Percentiles rank a stretch among this genome's conserved stretches.
Evolutionary conservation across 805 yeast species (phyloP).

Genomic region (Sugiyamaella chiloensis): DNA sequence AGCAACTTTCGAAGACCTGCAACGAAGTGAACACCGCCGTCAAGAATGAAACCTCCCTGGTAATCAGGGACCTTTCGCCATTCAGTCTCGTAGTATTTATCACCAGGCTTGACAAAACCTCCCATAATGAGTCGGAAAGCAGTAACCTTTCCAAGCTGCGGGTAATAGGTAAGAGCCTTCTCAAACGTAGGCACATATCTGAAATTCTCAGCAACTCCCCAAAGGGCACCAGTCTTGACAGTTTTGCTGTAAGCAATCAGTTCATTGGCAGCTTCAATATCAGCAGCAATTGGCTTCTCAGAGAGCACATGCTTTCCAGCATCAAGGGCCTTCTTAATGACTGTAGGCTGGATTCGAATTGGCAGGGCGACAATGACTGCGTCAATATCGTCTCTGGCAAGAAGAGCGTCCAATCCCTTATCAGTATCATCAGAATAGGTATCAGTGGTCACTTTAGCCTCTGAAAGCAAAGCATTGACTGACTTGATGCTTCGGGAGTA

Average conservation of each 20-base stretch:
- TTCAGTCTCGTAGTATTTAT: slow-evolving; percentile 22
- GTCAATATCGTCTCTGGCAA: slow-evolving; percentile 24
- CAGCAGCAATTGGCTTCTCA: slow-evolving; percentile 29
- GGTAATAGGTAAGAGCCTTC: slow-evolving; percentile 16
- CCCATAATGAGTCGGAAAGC: slow-evolving; percentile 16
- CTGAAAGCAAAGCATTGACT: slow-evolving; percentile 15
- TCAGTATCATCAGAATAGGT: slow-evolving; percentile 24
- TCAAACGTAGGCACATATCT: slow-evolving; percentile 19
- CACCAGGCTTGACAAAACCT: slow-evolving; percentile 17
- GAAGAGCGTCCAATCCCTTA: slow-evolving; percentile 20
- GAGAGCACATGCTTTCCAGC: slow-evolving; percentile 31
- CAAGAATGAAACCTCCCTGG: slow-evolving; percentile 28
- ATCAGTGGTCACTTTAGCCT: slow-evolving; percentile 12
- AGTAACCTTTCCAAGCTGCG: slow-evolving; percentile 16
- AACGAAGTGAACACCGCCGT: slow-evolving; percentile 27
- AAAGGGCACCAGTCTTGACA: slow-evolving; percentile 10
- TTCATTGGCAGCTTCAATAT: slow-evolving; percentile 19
- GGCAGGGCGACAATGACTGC: slow-evolving; percentile 29
- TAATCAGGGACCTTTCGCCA: slow-evolving; percentile 27
- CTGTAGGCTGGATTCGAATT: slow-evolving; percentile 24
- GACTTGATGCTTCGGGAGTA: slow-evolving; percentile 19
- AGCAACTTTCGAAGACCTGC: slow-evolving; percentile 21
- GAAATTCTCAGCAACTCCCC: slow-evolving; percentile 26
- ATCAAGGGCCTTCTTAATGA: slow-evolving; percentile 21
- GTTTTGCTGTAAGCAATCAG: slow-evolving; percentile 16